phyloP scores from a whole-genome alignment of 2,329 filamentous ascomycete genomes.

The Diaporthe ampelina region DNA sequence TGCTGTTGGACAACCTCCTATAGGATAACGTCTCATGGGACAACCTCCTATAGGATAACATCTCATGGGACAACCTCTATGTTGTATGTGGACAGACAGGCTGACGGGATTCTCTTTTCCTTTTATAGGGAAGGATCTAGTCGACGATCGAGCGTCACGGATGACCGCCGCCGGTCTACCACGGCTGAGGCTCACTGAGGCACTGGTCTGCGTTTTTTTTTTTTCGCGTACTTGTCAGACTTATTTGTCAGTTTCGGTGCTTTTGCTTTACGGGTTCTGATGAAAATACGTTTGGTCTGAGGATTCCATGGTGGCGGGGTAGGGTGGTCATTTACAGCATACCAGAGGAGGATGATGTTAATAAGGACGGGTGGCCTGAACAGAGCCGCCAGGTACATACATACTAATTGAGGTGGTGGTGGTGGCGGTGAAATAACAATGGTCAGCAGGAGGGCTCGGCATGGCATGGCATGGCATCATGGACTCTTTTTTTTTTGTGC shows the following conservation, averaged over 20 bases:
- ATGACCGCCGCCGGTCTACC: conserved; percentile 2
- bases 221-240: neutral
- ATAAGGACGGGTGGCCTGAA: neutral
- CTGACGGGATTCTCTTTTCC: conserved; percentile 6
- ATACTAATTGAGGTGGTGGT: neutral
- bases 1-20: too few relatives aligned
- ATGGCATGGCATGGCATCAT: neutral
- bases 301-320: neutral
- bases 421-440: conserved; percentile 1
- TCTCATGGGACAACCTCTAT: too few relatives aligned
- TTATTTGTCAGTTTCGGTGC: too few relatives aligned
- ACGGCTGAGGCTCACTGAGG: conserved; percentile 15
- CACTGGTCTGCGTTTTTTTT: too few relatives aligned
- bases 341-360: neutral
- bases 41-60: too few relatives aligned
- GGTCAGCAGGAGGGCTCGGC: neutral
- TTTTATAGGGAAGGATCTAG: conserved; percentile 19
- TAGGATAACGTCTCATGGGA: too few relatives aligned
- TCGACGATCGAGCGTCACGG: conserved; percentile 1
- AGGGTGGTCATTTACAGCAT: neutral
- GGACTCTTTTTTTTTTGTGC: neutral
- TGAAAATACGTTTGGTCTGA: neutral
- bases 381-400: conserved; percentile 4
- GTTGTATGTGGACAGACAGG: neutral
- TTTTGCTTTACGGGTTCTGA: neutral